Percentiles rank a stretch among this genome's conserved stretches.
These are phyloP conservation scores for Coemansia reversa DNA, from an alignment of 192 early-diverging fungal species.

Conservation along the genomic window DNA sequence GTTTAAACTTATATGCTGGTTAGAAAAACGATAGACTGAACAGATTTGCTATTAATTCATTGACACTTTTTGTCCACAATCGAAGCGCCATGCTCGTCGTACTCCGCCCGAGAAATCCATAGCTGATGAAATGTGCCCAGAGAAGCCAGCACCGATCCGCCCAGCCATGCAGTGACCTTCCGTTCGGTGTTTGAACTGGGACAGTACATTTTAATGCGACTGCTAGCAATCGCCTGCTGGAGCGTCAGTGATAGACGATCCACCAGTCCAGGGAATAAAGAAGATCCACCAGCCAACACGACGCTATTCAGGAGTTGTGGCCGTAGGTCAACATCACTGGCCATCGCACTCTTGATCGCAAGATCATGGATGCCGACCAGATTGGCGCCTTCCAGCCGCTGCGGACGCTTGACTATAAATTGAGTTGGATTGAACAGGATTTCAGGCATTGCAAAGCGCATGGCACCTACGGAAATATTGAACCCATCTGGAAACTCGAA, in stretches of 20 bases:
- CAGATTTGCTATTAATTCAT: constrained; percentile 21
- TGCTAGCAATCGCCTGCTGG: constrained; percentile 34
- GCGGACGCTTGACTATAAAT: constrained; percentile 51
- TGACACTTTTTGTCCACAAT: constrained; percentile 87
- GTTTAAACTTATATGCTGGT: background rate
- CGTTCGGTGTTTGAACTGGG: constrained; percentile 78
- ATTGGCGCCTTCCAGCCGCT: constrained; percentile 11
- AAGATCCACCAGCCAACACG: constrained; percentile 88
- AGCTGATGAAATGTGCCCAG: constrained; percentile 98
- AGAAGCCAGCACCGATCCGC: constrained; percentile 92
- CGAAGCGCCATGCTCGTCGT: constrained; percentile 80
- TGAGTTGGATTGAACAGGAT: constrained; percentile 78
- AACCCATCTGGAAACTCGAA: constrained; percentile 97
- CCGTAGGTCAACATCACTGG: constrained; percentile 87
- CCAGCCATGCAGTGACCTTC: constrained; percentile 94
- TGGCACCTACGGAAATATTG: constrained; percentile 75
- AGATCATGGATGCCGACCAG: constrained; percentile 70
- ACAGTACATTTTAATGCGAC: constrained; percentile 79
- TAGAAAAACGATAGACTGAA: background rate
- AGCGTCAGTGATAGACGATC: constrained; percentile 65
- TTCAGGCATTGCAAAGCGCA: constrained; percentile 83
- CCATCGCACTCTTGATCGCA: constrained; percentile 66
- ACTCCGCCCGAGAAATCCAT: constrained; percentile 96
- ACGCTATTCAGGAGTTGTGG: constrained; percentile 77
- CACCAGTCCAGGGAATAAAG: constrained; percentile 80